These are phyloP conservation scores for Quaeritorhiza haematococci DNA, from an alignment of 371 early-diverging fungal genomes.

Conservation along the genomic window DNA sequence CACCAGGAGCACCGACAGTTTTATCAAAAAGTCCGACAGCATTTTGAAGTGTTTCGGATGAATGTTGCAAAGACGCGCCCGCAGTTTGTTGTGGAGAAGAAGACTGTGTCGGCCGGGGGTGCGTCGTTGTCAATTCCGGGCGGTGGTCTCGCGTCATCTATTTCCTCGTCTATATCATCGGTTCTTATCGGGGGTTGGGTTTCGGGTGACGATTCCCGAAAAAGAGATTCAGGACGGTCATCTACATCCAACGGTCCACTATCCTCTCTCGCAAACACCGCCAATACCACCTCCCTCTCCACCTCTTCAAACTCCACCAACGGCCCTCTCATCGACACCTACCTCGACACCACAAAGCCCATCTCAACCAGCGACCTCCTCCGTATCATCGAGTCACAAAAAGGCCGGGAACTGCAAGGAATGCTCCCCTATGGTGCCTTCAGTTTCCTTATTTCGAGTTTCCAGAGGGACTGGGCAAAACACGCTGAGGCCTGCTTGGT, in stretches of 20 bases:
- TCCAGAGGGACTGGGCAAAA: slow-evolving; percentile 32
- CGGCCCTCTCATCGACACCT: neutral
- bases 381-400: slow-evolving; percentile 28
- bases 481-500: slow-evolving; percentile 23
- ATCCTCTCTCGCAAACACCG: neutral
- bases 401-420: slow-evolving; percentile 32
- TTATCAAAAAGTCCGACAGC: slow-evolving; percentile 27
- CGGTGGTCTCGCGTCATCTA: slow-evolving; percentile 16
- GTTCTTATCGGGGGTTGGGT: slow-evolving; percentile 10
- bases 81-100: slow-evolving; percentile 23
- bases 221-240: slow-evolving; percentile 1
- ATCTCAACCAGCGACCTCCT: slow-evolving; percentile 26
- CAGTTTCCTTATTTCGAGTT: slow-evolving; percentile 21
- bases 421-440: slow-evolving; percentile 28
- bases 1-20: slow-evolving; percentile 36
- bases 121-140: slow-evolving; percentile 1
- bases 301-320: neutral
- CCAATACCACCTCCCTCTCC: neutral
- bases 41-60: slow-evolving; percentile 29
- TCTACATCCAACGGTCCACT: neutral
- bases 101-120: neutral
- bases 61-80: slow-evolving; percentile 19
- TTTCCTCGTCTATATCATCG: slow-evolving; percentile 20
- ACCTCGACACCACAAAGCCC: slow-evolving; percentile 6
- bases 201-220: slow-evolving; percentile 4